These are phyloP conservation scores for Lepiota brunneoincarnata DNA, from an alignment of 768 basidiomycete genomes.

Conservation along the genomic window DNA sequence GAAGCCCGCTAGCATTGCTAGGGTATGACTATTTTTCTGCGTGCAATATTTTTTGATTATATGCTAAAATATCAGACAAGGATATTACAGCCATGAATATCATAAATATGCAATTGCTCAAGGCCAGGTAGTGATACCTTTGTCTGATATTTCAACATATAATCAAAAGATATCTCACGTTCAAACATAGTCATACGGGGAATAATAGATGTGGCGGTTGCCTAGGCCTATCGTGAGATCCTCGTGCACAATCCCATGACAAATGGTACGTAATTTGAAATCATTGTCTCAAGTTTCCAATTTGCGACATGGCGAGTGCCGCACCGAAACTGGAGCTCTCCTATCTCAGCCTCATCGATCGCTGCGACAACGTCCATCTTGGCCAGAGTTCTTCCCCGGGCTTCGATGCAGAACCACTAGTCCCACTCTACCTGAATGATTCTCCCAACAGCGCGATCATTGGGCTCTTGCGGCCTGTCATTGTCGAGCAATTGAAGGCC, in stretches of 20 bases:
- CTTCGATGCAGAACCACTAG: slow-evolving; percentile 16
- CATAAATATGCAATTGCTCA: no score
- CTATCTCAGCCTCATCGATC: slow-evolving; percentile 62
- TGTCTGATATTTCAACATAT: no score
- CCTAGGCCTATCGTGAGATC: no score
- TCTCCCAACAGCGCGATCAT: slow-evolving; percentile 49
- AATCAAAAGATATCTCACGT: no score
- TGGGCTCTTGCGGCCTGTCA: slow-evolving; percentile 56
- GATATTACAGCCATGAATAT: no score
- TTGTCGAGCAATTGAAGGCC: slow-evolving; percentile 49
- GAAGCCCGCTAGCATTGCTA: no score
- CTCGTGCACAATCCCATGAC: background rate
- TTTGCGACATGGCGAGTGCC: slow-evolving; percentile 8
- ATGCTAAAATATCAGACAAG: no score
- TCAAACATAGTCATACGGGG: no score
- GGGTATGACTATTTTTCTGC: no score
- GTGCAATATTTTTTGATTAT: no score
- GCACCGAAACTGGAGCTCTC: slow-evolving; percentile 25
- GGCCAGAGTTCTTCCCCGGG: slow-evolving; percentile 18
- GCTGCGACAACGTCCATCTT: slow-evolving; percentile 69
- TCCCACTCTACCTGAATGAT: slow-evolving; percentile 13
- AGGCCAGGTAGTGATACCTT: no score
- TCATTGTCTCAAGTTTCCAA: background rate
- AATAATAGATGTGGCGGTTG: no score
- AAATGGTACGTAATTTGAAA: background rate